Conservation (phyloP, 2,329 filamentous ascomycete species). For the Microdochium nivale region DNA sequence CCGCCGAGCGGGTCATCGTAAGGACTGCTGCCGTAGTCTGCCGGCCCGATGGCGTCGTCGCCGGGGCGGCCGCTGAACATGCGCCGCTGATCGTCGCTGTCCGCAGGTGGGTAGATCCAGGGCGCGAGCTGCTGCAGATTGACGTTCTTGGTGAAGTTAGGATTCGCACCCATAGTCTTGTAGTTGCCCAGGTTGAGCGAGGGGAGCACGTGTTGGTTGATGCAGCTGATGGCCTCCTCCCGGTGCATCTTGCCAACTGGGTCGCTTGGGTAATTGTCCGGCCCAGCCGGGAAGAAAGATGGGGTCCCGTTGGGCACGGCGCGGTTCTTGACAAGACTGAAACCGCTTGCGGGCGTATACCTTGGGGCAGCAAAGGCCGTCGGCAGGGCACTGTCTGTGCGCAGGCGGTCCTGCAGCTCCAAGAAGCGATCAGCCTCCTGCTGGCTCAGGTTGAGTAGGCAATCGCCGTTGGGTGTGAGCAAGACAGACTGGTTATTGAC, state of each 20-base stretch:
- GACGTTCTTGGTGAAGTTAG: slow-evolving; percentile 36
- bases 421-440: slow-evolving; percentile 66
- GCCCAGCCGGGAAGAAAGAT: slow-evolving; percentile 47
- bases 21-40: slow-evolving; percentile 7
- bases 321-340: slow-evolving; percentile 54
- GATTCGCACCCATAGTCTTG: slow-evolving; percentile 27
- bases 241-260: slow-evolving; percentile 57
- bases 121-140: slow-evolving; percentile 47
- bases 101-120: slow-evolving; percentile 43
- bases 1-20: slow-evolving; percentile 20
- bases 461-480: slow-evolving; percentile 68
- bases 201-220: slow-evolving; percentile 60
- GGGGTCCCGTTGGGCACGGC: slow-evolving; percentile 57
- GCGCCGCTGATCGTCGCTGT: slow-evolving; percentile 27
- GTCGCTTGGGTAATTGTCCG: slow-evolving; percentile 41
- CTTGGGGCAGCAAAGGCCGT: slow-evolving; percentile 47
- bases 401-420: slow-evolving; percentile 54
- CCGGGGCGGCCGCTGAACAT: slow-evolving; percentile 14
- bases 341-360: slow-evolving; percentile 47
- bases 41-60: slow-evolving; percentile 11
- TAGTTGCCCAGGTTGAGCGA: slow-evolving; percentile 44
- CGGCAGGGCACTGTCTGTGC: slow-evolving; percentile 38
- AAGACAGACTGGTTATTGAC: slow-evolving; percentile 59
- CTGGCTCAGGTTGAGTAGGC: slow-evolving; percentile 60
- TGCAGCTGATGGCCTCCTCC: slow-evolving; percentile 58